These are phyloP conservation scores for Fusarium praegraminearum DNA, from an alignment of 2,329 filamentous ascomycete genomes.

Conservation along the genomic window DNA sequence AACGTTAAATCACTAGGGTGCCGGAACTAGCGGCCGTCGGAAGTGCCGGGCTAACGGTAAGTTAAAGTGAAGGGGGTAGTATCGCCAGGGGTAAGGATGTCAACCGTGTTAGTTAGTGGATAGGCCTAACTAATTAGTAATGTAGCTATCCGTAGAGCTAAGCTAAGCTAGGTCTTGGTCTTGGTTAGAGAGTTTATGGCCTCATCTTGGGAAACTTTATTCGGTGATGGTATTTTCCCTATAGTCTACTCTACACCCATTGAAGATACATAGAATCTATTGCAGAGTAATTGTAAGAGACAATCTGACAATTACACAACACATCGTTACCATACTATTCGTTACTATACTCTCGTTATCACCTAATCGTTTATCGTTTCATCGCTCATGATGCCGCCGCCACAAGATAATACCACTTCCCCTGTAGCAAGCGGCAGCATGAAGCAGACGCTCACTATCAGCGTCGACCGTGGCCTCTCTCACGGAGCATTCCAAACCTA, in stretches of 20 bases:
- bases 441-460: conserved; percentile 14
- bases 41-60: too few species aligned
- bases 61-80: too few species aligned
- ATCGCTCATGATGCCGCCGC: background rate
- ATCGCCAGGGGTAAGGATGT: too few species aligned
- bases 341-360: background rate
- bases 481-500: conserved; percentile 1
- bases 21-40: too few species aligned
- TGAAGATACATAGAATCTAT: background rate
- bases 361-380: background rate
- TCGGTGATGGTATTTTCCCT: background rate
- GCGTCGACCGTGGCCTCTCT: conserved; percentile 7
- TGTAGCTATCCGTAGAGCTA: too few species aligned
- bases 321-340: background rate
- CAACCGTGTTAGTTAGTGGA: too few species aligned
- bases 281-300: background rate
- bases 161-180: too few species aligned
- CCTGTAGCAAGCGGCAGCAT: background rate
- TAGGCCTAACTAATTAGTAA: too few species aligned
- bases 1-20: too few species aligned
- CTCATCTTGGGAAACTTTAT: too few species aligned
- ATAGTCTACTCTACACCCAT: background rate
- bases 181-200: too few species aligned
- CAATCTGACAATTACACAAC: background rate
- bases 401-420: background rate